Evolutionary conservation across 192 early-diverging fungal species (phyloP), one percentile per base, ranked within the genome.

Genomic region (Borealophlyctis nickersoniae): DNA sequence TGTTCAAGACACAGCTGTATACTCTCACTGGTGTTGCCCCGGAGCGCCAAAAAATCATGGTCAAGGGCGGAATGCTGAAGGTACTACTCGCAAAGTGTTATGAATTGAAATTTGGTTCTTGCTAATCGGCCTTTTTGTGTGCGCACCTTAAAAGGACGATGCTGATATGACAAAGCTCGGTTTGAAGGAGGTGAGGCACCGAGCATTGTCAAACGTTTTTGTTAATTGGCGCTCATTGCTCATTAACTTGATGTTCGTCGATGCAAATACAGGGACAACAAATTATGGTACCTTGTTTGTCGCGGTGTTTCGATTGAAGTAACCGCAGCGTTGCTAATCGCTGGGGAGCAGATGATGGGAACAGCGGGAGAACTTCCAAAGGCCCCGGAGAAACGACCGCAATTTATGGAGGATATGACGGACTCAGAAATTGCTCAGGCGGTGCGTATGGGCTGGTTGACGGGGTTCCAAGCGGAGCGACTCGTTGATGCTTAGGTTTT

Each of bases 321-420:
- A 23, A 22, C 16, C 13, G 16, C 52, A 53, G 5, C 4, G 16
- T 22, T 53, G 5, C 7, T 24, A 13, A 53, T 5, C 7, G 14
- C 2, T 56, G 2, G 28, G 11, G 13, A 32, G 14, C 57, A 79
- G 93, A 95, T 98, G 94, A 94, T 96, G 90, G 96, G 96, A 33
- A 93, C 94, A 2, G 89, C 85, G 4, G 94, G 92, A 36, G 96
- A 96, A 76, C 76, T 95, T n/a, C 88, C 92, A 22, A 92, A 90
- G 64, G 88, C 84, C 0, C 94, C 93, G 2, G 63, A 61, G 28
- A 75, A 89, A 60, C 81, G 80, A 32, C 76, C 79, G 16, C 69
- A 85, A 33, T 98, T 98, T 70, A 70, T 93, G 35, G 96, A 98
- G 73, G 94, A 96, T 62, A 92, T 98, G 91, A 83, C 91, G 2